Base-by-base conservation (phyloP, 768 basidiomycete genomes). In the Lepiota brunneoincarnata region DNA sequence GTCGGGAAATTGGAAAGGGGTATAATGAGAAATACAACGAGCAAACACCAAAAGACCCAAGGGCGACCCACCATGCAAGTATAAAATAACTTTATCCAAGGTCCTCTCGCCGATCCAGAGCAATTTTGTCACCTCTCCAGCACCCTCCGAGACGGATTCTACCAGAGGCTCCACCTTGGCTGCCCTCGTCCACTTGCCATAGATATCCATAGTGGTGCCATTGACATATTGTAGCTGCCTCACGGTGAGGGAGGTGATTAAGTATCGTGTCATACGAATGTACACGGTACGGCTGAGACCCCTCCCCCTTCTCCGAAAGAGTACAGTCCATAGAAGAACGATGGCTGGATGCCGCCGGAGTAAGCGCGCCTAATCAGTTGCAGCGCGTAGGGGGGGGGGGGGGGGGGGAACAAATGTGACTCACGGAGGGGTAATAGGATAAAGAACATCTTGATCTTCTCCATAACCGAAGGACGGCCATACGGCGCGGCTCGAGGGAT, bases 31-130 rank as follows among this genome's bases (percentile, higher is more conserved):
- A 31, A 31, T 17, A 11, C 31, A 12, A 24, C 28, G 9, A n/a
- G 35, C 31, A 18, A 34, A 48, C 20, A 14, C 21, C 18, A 21
- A 5, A 21, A n/a, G n/a, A n/a, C n/a, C n/a, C n/a, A n/a, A 28
- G 24, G 6, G 2, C 6, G 12, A 45, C 61, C 39, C 38, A 62
- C 61, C 61, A 50, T 60, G 61, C 2, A 60, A 35, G 45, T 58
- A 62, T 12, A 62, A 31, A 6, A 62, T 28, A 26, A 62, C 59
- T n/a, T 59, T 57, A 18, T 62, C 57, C 34, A 57, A 47, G 28
- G 49, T 44, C 28, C 59, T 51, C 28, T 59, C 56, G 5, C 60
- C 55, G 17, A 56, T 45, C 58, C 60, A 63, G 20, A 61, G 51
- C 9, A 61, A 28, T 20, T 61, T 56, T 1, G 57, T 31, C 31